A percentile compares a stretch with the other conserved stretches of the same genome.
phyloP scores from a whole-genome alignment of 768 basidiomycete genomes.

The Kwoniella botswanensis region DNA sequence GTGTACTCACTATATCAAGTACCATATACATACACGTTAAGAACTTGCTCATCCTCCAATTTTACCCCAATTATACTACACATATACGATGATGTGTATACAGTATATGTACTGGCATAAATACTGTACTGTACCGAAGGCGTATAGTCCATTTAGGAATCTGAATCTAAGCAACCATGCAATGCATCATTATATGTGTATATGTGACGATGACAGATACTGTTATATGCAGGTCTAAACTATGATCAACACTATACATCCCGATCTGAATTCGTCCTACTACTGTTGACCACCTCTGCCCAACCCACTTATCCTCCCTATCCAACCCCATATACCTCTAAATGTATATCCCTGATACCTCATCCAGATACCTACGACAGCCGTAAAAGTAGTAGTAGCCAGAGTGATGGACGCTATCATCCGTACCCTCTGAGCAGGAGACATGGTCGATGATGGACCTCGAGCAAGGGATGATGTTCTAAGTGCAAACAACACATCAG shows the following conservation, averaged over 20 bases:
- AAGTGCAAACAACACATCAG: background rate
- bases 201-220: too few relatives aligned
- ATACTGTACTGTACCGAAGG: too few relatives aligned
- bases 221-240: too few relatives aligned
- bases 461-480: conserved; percentile 50
- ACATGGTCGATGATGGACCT: conserved; percentile 43
- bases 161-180: too few relatives aligned
- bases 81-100: too few relatives aligned
- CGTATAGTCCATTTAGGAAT: too few relatives aligned
- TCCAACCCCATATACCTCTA: conserved; percentile 44
- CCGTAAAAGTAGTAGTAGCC: conserved; percentile 33
- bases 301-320: conserved; percentile 23
- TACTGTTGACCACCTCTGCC: conserved; percentile 1
- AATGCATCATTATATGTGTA: too few relatives aligned
- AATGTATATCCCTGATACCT: conserved; percentile 51
- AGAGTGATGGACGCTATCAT: conserved; percentile 35
- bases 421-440: conserved; percentile 44
- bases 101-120: too few relatives aligned
- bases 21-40: too few relatives aligned
- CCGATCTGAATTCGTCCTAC: background rate
- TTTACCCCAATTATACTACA: too few relatives aligned
- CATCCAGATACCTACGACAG: conserved; percentile 45
- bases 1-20: too few relatives aligned
- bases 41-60: too few relatives aligned
- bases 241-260: background rate